These are phyloP conservation scores for Penicillium sp. DNA, from an alignment of 2,329 filamentous ascomycete species.

Conservation along the genomic window DNA sequence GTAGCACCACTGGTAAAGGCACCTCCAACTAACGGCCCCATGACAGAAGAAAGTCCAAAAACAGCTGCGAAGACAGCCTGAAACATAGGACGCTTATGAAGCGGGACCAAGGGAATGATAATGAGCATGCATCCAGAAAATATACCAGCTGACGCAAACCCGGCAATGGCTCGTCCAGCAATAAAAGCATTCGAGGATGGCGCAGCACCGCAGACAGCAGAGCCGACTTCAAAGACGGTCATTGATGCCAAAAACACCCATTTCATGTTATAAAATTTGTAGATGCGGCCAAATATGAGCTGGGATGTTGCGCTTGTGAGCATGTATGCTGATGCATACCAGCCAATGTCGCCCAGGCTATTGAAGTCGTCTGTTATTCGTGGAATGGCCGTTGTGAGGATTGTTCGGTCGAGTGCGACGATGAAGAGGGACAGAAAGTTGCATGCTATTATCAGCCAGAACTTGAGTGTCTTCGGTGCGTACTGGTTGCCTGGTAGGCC, in stretches of 20 bases:
- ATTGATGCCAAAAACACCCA: slow-evolving; percentile 24
- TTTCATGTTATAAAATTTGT: slow-evolving; percentile 36
- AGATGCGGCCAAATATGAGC: slow-evolving; percentile 34
- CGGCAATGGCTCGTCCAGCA: slow-evolving; percentile 30
- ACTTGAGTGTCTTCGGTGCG: not conserved
- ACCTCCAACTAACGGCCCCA: slow-evolving; percentile 24
- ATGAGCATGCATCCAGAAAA: slow-evolving; percentile 18
- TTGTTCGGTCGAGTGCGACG: slow-evolving; percentile 43
- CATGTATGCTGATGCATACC: slow-evolving; percentile 55
- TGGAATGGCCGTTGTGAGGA: slow-evolving; percentile 24
- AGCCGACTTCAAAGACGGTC: not conserved
- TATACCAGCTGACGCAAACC: slow-evolving; percentile 28
- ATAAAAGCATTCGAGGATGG: slow-evolving; percentile 30
- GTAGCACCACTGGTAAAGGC: slow-evolving; percentile 16
- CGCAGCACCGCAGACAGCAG: slow-evolving; percentile 29
- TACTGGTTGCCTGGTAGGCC: not conserved
- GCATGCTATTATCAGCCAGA: not conserved
- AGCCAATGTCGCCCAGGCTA: slow-evolving; percentile 53
- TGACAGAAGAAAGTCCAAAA: slow-evolving; percentile 26
- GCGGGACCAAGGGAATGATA: slow-evolving; percentile 5
- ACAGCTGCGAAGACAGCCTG: slow-evolving; percentile 18
- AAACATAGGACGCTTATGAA: slow-evolving; percentile 25
- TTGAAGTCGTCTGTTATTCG: slow-evolving; percentile 23
- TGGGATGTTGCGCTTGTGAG: slow-evolving; percentile 34
- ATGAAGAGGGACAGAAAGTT: slow-evolving; percentile 23